These are phyloP conservation scores for Groenewaldozyma sp. DNA, from an alignment of 1,139 yeast species.

Conservation along the genomic window DNA sequence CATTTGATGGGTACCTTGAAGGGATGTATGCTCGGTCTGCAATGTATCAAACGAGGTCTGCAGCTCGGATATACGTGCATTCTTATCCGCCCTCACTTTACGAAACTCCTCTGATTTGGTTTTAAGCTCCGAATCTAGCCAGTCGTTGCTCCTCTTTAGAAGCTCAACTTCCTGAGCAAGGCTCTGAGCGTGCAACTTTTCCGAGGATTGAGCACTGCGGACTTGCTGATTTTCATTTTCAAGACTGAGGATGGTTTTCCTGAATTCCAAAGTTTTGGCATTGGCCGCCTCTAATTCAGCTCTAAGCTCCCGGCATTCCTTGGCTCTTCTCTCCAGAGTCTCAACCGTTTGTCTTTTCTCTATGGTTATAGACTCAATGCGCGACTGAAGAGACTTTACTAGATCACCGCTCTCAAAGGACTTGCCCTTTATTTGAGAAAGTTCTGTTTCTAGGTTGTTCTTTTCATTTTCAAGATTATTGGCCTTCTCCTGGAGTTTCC, in stretches of 20 bases:
- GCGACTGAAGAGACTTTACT: slow-evolving; percentile 15
- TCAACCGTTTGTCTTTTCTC: slow-evolving; percentile 36
- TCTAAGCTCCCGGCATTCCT: slow-evolving; percentile 41
- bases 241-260: slow-evolving; percentile 33
- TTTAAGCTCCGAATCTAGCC: slow-evolving; percentile 33
- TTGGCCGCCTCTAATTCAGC: slow-evolving; percentile 46
- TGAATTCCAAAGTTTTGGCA: slow-evolving; percentile 38
- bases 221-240: slow-evolving; percentile 32
- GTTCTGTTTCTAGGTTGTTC: slow-evolving; percentile 24
- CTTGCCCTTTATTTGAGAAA: slow-evolving; percentile 24
- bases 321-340: slow-evolving; percentile 37
- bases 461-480: slow-evolving; percentile 26
- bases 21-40: slow-evolving; percentile 29
- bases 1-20: slow-evolving; percentile 24
- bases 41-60: slow-evolving; percentile 32
- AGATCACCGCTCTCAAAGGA: slow-evolving; percentile 16
- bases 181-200: slow-evolving; percentile 14
- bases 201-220: slow-evolving; percentile 28
- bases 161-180: slow-evolving; percentile 33
- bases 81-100: slow-evolving; percentile 31
- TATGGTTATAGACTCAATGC: slow-evolving; percentile 18
- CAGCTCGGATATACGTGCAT: slow-evolving; percentile 22
- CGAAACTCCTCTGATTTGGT: slow-evolving; percentile 31
- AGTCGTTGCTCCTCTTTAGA: slow-evolving; percentile 30
- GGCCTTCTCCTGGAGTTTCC: slow-evolving; percentile 28